Base-by-base conservation (phyloP, 208 protist species). In the Endotrypanum monterogeii region DNA sequence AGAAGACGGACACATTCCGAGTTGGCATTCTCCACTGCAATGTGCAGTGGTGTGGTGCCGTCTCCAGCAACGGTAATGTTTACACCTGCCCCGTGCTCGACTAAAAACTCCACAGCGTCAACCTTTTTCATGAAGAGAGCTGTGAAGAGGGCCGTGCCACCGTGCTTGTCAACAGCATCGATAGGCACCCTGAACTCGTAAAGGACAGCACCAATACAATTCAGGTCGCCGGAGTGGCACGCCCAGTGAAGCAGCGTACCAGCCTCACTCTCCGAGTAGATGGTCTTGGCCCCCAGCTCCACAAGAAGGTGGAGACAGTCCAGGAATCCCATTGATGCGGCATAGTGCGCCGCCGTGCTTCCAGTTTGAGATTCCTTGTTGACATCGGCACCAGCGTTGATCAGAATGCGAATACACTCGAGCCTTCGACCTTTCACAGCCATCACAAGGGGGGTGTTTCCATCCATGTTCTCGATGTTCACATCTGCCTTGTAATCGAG, bases 231-330 rank as follows among this genome's bases (percentile, higher is more conserved):
- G 0, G 90, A 96, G 80, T 95, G 89, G 62, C 86, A 91, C 6
- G 93, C 93, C 91, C 91, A 96, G 82, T 97, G 93, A 67, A 97
- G 84, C 35, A 95, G 75, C 35, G 82, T 92, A 7, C 93, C 93
- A 3, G 91, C 86, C 75, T 96, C 85, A 57, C 76, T 87, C 30
- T 67, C 60, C 44, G 58, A 67, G 67, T 89, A 87, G 16, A 85
- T 56, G 48, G 81, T 83, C 63, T 84, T 83, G 30, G 89, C 80
- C 8, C 90, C 88, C n/a, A 91, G 80, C 39, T 88, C 84, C 11
- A 88, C 83, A 46, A 96, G 87, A 16, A 86, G 77, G 4, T 78
- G 79, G 1, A 97, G 74, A 67, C 77, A 87, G 70, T 96, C 86
- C 28, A 94, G 63, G 62, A 88, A 87, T 30, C 84, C 91, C 87